Conservation (phyloP, 2,329 filamentous ascomycete species). For the Macroventuria anomochaeta region DNA sequence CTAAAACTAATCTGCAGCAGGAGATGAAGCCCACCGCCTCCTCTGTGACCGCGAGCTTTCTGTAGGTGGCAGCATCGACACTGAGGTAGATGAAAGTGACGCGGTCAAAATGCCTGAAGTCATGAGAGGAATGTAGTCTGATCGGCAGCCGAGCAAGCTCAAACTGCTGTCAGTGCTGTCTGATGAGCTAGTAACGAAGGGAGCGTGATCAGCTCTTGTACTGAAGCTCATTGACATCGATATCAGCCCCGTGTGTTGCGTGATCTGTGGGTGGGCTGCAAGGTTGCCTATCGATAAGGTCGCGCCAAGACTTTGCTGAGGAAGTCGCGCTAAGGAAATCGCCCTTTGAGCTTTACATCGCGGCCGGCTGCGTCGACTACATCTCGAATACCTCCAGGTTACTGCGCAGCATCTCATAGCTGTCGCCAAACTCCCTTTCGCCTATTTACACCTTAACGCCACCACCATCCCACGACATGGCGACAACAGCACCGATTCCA, state of each 20-base stretch:
- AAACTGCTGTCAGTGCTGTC: too few species aligned
- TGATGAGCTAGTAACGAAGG: too few species aligned
- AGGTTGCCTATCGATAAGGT: constrained; percentile 10
- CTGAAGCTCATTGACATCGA: not conserved
- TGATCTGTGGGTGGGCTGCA: not conserved
- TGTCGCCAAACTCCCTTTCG: not conserved
- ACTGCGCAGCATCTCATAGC: not conserved
- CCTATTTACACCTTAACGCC: too few species aligned
- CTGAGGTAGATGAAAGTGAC: too few species aligned
- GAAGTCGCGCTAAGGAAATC: constrained; percentile 20
- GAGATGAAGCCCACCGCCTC: too few species aligned
- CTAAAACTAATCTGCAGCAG: too few species aligned
- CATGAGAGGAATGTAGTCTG: too few species aligned
- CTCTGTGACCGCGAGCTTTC: too few species aligned
- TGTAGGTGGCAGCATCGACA: too few species aligned
- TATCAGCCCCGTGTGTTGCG: not conserved
- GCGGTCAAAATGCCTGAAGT: too few species aligned
- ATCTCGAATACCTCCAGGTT: not conserved
- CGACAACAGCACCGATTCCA: constrained; percentile 26
- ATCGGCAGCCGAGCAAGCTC: too few species aligned
- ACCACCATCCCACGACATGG: constrained; percentile 17
- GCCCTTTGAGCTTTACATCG: constrained; percentile 13
- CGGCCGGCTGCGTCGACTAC: not conserved
- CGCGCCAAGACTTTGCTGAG: constrained; percentile 4
- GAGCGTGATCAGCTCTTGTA: not conserved